These are phyloP conservation scores for Rhododendron henanense DNA, from an alignment of 148 eudicot genomes.

Conservation along the genomic window DNA sequence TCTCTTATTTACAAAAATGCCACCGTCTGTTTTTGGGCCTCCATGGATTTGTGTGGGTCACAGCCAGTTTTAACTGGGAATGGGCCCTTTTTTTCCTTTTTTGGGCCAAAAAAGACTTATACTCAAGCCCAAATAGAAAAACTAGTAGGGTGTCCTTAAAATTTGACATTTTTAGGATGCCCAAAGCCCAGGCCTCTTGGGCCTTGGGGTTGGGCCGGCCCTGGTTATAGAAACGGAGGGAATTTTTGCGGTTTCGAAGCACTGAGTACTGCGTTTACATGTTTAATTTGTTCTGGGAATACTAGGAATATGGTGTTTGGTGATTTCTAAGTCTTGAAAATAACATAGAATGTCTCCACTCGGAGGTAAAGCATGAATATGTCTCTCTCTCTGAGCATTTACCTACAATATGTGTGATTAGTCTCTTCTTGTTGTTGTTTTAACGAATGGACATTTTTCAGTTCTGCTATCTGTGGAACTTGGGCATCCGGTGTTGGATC, in stretches of 20 bases:
- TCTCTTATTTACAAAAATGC: too few relatives aligned
- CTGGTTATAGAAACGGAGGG: not conserved
- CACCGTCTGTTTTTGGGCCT: too few relatives aligned
- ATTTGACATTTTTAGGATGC: too few relatives aligned
- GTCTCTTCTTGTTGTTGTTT: not conserved
- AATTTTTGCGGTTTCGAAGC: not conserved
- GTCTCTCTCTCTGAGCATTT: not conserved
- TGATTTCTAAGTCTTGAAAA: not conserved
- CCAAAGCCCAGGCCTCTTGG: too few relatives aligned
- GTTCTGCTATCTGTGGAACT: slow-evolving; percentile 54
- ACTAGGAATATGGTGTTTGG: not conserved
- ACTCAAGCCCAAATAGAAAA: too few relatives aligned
- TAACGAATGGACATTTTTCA: slow-evolving; percentile 25
- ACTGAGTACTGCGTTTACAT: not conserved
- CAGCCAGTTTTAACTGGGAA: too few relatives aligned
- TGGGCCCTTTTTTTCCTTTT: too few relatives aligned
- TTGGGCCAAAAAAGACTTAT: too few relatives aligned
- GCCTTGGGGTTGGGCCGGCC: too few relatives aligned
- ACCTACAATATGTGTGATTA: not conserved
- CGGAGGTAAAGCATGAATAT: not conserved
- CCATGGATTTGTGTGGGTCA: too few relatives aligned
- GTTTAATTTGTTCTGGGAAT: not conserved
- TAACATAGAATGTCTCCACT: not conserved
- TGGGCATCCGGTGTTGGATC: slow-evolving; percentile 55
- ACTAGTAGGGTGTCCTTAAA: too few relatives aligned